Evolutionary conservation across 108 stramenopile species (phyloP), one percentile per base, ranked within the genome.

Genomic region (Mayamaea pseudoterrestris): DNA sequence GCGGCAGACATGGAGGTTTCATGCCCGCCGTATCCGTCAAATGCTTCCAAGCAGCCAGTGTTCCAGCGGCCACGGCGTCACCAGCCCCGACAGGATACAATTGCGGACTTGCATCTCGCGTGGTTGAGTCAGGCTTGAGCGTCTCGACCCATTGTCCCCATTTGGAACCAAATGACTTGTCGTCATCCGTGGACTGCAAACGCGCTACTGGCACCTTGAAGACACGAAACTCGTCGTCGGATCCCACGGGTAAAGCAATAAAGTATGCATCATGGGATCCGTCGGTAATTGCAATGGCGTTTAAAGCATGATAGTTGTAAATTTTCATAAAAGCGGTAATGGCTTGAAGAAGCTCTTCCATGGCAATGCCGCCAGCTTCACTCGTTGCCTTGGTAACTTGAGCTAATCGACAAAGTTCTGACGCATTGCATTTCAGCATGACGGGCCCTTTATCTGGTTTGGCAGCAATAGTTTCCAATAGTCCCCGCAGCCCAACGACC

Each of bases 31-130:
- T 41, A n/a, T n/a, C n/a, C 20, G 30, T 26, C 21, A 84, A 48
- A 50, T 54, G 56, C 27, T 75, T 57, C 89, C 81, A 86, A 0
- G 83, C 80, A 4, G 83, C 81, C 29, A 83, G 41, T 1, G 81
- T 85, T 30, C 83, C 89, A 17, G 76, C 89, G 5, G 89, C 78
- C 11, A 85, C 83, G 2, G 82, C 76, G 54, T 90, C 89, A 2
- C 89, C 89, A 3, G 89, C 89, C 2, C 89, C 89, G 57, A 90
- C 85, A 0, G 89, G 89, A 53, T 69, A 90, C 24, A 90, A 36
- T 31, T 47, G 58, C 9, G 18, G 45, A 9, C 14, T 44, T 30
- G 17, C 11, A 2, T 18, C 22, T 22, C 24, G 35, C 35, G 27
- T 25, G 6, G 45, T 47, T 34, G 29, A 3, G 3, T 7, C 2